Base-by-base conservation (phyloP, 2,329 filamentous ascomycete genomes). In the Plectosphaerella cucumerina region DNA sequence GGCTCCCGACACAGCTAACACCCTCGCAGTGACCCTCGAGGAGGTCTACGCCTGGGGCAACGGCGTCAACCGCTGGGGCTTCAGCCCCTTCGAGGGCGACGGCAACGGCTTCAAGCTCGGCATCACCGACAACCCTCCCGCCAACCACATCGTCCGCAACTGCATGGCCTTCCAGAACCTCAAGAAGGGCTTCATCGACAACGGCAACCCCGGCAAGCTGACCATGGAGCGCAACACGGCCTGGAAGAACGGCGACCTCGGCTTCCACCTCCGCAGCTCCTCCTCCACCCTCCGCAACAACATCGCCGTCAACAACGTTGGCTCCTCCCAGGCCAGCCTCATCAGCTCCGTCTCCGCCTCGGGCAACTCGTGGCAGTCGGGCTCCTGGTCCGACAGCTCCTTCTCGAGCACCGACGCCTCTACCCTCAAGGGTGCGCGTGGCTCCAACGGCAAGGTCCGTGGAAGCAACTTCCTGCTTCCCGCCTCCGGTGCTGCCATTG, bases 31-130 rank as follows among this genome's bases (percentile, higher is more conserved):
- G 17, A 70, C 67, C 2, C 60, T 75, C 23, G 65, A 72, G 48
- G 70, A 75, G 51, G 69, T 69, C 6, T 66, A 72, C 46, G 39
- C 73, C 0, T 76, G 71, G 71, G 72, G 72, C 20, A 76, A 76
- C 50, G 73, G 73, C 6, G 62, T 72, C 50, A 73, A 76, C 51
- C 63, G 66, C 18, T 76, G 73, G 73, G 61, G 57, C 34, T 76
- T 76, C 58, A 55, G 50, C 9, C 51, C 64, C 17, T 76, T 75
- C 50, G 60, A 69, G 20, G 73, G 73, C 17, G 73, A 76, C 45
- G 73, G 73, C 33, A 76, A 77, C 56, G 71, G 74, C 15, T 74
- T 75, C 68, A 75, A 77, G 60, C 67, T 77, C 4, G 70, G 71
- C 33, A 66, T 65, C 44, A 67, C 61, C n/a, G 63, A 59, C 48